Conservation (phyloP, 1,139 yeast genomes). For the Barnettozyma hawaiiensis region DNA sequence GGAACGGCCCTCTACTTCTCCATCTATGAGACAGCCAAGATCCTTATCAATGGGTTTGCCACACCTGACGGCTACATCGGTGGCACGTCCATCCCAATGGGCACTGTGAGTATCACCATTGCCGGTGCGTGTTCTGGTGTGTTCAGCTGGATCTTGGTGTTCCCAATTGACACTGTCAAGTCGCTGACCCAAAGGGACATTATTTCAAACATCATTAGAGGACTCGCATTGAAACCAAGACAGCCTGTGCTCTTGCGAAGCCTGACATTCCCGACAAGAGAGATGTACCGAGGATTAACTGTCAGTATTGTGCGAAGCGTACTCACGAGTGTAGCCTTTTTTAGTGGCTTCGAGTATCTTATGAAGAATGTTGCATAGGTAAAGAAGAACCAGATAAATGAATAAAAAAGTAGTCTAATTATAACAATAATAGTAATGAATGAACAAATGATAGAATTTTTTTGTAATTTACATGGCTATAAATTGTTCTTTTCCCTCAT, state of each 20-base stretch:
- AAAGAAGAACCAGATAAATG: no score
- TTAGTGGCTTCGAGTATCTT: slow-evolving; percentile 62
- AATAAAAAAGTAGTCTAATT: background rate
- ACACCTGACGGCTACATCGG: slow-evolving; percentile 19
- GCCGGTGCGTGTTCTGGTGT: slow-evolving; percentile 84
- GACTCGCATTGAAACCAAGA: slow-evolving; percentile 31
- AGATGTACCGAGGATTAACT: slow-evolving; percentile 71
- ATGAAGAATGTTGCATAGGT: slow-evolving; percentile 43
- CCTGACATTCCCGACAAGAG: slow-evolving; percentile 35
- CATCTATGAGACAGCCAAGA: slow-evolving; percentile 55
- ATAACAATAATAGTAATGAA: background rate
- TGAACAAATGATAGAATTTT: background rate
- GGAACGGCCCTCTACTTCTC: slow-evolving; percentile 74
- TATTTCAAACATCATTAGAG: slow-evolving; percentile 56
- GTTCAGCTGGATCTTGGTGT: slow-evolving; percentile 64
- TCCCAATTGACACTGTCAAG: slow-evolving; percentile 78
- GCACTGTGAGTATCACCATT: slow-evolving; percentile 41
- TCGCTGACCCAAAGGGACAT: slow-evolving; percentile 70
- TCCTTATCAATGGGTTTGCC: slow-evolving; percentile 21
- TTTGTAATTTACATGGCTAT: background rate
- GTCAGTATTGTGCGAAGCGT: slow-evolving; percentile 68
- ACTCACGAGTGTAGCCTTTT: slow-evolving; percentile 69
- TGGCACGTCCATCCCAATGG: slow-evolving; percentile 28
- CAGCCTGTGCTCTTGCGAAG: slow-evolving; percentile 33
- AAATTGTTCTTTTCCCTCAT: background rate